Evolutionary conservation across 345 rosid species (phyloP).

Genomic region (Geranium rotundifolium): DNA sequence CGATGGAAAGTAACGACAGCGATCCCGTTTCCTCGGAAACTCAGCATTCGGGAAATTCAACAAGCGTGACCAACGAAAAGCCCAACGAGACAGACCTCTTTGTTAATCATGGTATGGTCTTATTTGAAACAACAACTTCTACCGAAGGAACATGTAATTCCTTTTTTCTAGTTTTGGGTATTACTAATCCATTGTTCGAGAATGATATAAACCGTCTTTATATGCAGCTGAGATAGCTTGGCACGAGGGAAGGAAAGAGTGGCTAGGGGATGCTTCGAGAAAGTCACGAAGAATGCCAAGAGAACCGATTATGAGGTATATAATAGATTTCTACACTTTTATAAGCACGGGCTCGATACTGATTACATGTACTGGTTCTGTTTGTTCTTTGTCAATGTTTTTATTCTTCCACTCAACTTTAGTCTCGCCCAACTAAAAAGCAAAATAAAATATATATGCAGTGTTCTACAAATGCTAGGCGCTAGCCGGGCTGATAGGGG

Average conservation of each 20-base stretch:
- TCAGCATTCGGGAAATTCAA: conserved; percentile 5
- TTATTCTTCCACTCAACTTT: not conserved
- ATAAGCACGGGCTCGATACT: not conserved
- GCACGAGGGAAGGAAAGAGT: conserved; percentile 24
- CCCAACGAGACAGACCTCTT: conserved; percentile 13
- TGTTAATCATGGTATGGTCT: conserved; percentile 17
- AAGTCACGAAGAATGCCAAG: conserved; percentile 13
- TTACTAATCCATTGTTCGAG: not conserved
- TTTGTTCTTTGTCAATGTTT: not conserved
- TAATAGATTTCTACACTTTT: not conserved
- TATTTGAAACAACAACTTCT: not conserved
- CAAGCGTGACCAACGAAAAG: conserved; percentile 7
- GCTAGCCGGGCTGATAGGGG: too few species aligned
- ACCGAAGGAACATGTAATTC: not conserved
- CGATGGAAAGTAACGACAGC: conserved; percentile 17
- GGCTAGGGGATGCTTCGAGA: conserved; percentile 27
- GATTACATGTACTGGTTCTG: not conserved
- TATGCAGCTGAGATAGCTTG: conserved; percentile 27
- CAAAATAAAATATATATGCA: not conserved
- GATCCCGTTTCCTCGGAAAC: conserved; percentile 12
- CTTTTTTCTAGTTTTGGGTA: too few species aligned
- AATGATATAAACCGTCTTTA: conserved; percentile 6
- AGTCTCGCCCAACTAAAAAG: not conserved
- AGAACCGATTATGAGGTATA: conserved; percentile 33
- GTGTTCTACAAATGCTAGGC: not conserved